These are phyloP conservation scores for Rhazya stricta DNA, from an alignment of 257 asterid species.

Conservation along the genomic window DNA sequence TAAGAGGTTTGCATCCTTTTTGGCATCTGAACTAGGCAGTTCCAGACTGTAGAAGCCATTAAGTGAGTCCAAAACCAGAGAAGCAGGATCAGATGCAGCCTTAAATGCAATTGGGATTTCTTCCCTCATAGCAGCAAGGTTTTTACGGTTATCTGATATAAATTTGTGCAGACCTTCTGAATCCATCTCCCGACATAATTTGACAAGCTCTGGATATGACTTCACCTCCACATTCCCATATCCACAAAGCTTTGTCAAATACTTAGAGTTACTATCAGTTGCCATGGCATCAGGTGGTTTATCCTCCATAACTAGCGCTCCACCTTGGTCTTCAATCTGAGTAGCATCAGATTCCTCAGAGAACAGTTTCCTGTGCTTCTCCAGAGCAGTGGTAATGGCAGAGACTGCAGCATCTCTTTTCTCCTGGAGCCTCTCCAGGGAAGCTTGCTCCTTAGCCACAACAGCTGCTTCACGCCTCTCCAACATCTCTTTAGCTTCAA, in stretches of 20 bases:
- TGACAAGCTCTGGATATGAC: constrained; percentile 73
- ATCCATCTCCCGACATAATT: constrained; percentile 78
- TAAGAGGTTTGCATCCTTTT: constrained; percentile 70
- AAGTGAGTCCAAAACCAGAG: constrained; percentile 77
- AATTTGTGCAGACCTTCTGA: constrained; percentile 86
- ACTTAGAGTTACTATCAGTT: constrained; percentile 27
- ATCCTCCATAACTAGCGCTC: constrained; percentile 31
- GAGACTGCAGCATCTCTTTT: constrained; percentile 93
- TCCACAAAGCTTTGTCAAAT: constrained; percentile 30
- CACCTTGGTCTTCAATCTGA: constrained; percentile 37
- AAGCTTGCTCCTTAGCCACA: constrained; percentile 70
- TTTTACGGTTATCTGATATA: constrained; percentile 91
- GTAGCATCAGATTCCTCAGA: constrained; percentile 29
- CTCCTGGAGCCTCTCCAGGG: constrained; percentile 84
- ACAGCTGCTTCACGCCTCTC: constrained; percentile 78
- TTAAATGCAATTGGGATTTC: constrained; percentile 80
- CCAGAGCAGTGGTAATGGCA: constrained; percentile 65
- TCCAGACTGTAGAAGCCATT: constrained; percentile 72
- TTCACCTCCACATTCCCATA: constrained; percentile 45
- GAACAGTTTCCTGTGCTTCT: constrained; percentile 39
- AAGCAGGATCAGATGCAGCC: constrained; percentile 77
- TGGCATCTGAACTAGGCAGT: constrained; percentile 53
- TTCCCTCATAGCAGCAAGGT: constrained; percentile 73
- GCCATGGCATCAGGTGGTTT: constrained; percentile 33
- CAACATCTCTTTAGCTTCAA: constrained; percentile 54